Conservation (phyloP, 2,329 filamentous ascomycete species). For the Cercospora sp. region DNA sequence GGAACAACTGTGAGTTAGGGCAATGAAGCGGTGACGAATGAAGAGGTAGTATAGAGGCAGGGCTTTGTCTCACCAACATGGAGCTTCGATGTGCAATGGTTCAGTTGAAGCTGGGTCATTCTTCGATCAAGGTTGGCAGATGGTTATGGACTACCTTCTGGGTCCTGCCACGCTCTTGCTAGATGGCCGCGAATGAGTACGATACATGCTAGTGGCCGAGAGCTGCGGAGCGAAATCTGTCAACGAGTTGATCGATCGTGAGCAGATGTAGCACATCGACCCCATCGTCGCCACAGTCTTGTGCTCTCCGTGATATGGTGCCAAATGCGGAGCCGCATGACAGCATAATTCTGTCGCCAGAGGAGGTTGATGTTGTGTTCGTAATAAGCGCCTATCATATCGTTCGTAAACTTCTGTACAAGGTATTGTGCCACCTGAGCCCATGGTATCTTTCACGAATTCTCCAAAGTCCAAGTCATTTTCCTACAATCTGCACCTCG, state of each 20-base stretch:
- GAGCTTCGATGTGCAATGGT: background rate
- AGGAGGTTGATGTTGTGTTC: background rate
- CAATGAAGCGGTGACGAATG: background rate
- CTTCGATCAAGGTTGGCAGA: too few species aligned
- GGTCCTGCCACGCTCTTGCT: background rate
- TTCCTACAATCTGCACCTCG: background rate
- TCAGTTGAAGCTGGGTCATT: background rate
- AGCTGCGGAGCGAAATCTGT: background rate
- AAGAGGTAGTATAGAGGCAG: background rate
- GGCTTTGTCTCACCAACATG: background rate
- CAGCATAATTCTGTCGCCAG: background rate
- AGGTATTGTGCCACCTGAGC: background rate
- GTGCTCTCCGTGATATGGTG: background rate
- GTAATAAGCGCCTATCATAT: background rate
- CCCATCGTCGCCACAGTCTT: background rate
- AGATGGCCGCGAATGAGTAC: too few species aligned
- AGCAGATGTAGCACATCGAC: background rate
- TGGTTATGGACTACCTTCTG: background rate
- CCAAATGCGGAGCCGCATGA: background rate
- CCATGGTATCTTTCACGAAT: background rate
- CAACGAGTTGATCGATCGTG: background rate
- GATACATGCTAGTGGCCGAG: background rate
- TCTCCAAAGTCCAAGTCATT: background rate
- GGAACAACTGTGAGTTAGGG: background rate
- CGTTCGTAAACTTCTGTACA: conserved; percentile 1